Conservation (phyloP, 768 basidiomycete genomes). For the Lentinula lateritia region DNA sequence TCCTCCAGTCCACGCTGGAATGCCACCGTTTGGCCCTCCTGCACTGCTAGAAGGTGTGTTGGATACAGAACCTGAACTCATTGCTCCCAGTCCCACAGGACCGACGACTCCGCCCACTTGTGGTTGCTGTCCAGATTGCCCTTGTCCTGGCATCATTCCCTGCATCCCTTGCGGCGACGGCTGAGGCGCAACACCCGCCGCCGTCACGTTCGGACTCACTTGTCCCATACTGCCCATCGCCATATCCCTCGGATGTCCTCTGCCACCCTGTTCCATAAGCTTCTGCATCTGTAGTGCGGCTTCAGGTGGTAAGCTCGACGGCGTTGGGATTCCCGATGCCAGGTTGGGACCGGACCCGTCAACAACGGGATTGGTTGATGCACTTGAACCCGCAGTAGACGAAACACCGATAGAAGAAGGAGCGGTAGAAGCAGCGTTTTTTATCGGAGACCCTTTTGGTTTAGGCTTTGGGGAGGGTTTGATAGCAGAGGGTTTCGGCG, state of each 20-base stretch:
- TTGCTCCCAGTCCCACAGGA: background rate
- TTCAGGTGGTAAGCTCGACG: slow-evolving; percentile 1
- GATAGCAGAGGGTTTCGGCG: background rate
- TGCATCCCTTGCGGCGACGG: background rate
- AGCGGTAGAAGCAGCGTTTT: background rate
- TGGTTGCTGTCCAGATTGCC: background rate
- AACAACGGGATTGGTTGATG: background rate
- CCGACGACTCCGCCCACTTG: background rate
- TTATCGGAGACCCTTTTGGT: background rate
- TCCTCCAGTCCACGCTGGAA: background rate
- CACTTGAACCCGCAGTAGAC: background rate
- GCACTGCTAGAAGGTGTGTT: background rate
- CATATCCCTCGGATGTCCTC: slow-evolving; percentile 1
- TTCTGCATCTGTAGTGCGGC: slow-evolving; percentile 6
- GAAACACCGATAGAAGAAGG: background rate
- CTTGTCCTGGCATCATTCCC: background rate
- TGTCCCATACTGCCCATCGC: background rate
- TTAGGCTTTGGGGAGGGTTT: background rate
- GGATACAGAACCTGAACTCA: background rate
- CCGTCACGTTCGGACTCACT: background rate
- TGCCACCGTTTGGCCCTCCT: background rate
- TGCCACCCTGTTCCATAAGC: background rate
- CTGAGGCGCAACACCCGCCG: background rate
- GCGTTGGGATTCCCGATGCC: background rate
- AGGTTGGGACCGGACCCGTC: background rate